Base-by-base conservation (phyloP, 1,284 basidiomycete species). In the Bjerkandera adusta region DNA sequence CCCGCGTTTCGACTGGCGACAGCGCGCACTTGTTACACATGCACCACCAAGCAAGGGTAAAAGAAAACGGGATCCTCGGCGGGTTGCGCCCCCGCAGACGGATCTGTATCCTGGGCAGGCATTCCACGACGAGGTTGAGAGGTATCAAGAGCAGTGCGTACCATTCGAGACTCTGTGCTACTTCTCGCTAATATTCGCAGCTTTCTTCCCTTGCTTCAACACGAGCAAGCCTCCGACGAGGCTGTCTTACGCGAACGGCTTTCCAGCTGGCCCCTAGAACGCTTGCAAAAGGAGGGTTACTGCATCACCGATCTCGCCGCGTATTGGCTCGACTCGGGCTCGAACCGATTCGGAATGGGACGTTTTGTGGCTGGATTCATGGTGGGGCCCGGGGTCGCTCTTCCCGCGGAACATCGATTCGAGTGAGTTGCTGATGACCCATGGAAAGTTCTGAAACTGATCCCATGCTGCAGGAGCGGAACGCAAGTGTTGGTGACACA, bases 181-280 rank as follows among this genome's bases (percentile, higher is more conserved):
- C 32, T 15, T 6, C 25, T n/a, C n/a, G n/a, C 25, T 15, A 26
- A 24, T 20, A 30, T 33, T 6, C 43, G 3, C 44, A 90, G 88
- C 40, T 92, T 89, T 60, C 32, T 77, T 13, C 74, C 77, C 0
- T 68, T 91, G 3, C 62, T 92, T 2, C 64, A 71, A 13, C 72
- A 76, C 3, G 89, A 92, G 64, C 80, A 83, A 60, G 69, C 68
- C 1, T 79, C 87, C 55, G 79, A 78, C 32, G 79, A 84, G 53
- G 69, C 70, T 1, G 69, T 76, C 1, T 58, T 87, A 25, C 71
- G 72, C 22, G 71, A 83, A 49, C 77, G 90, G 27, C 69, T 92
- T 12, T 68, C 76, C 0, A 77, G 73, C 18, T 91, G 87, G 86
- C 68, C 78, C 1, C 50, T 83, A 4, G 68, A 75, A 21, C 72